A percentile compares a stretch with the other conserved stretches of the same genome.
phyloP scores from a whole-genome alignment of 208 protist species.

The Leishmania martiniquensis region DNA sequence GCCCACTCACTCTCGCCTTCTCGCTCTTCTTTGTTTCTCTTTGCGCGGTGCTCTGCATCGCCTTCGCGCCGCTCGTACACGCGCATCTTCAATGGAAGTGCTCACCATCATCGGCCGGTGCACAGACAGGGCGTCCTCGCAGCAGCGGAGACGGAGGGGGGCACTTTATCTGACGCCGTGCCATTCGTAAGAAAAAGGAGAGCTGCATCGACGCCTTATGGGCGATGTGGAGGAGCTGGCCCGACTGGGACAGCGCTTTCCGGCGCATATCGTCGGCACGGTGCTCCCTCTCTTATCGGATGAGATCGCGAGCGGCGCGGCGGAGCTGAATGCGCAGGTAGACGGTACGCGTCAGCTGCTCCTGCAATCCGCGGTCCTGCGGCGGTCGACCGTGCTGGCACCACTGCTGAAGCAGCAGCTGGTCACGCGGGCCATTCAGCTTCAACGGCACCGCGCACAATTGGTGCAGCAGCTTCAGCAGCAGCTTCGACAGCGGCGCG shows the following conservation, averaged over 20 bases:
- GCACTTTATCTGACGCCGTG: not conserved
- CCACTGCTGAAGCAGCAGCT: conserved; percentile 34
- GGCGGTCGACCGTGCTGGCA: conserved; percentile 23
- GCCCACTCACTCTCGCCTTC: not conserved
- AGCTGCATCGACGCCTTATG: not conserved
- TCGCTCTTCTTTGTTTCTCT: not conserved
- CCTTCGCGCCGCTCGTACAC: not conserved
- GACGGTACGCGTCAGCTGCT: conserved; percentile 32
- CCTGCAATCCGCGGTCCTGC: conserved; percentile 24
- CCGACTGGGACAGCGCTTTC: conserved; percentile 8
- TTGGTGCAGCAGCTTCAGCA: conserved; percentile 44
- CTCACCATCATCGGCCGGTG: not conserved
- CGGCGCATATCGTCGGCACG: conserved; percentile 9
- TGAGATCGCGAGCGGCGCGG: conserved; percentile 15
- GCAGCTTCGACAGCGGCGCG: conserved; percentile 17
- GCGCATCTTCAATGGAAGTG: not conserved
- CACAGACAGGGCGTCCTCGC: not conserved
- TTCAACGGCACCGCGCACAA: conserved; percentile 42
- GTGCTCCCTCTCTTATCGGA: conserved; percentile 25
- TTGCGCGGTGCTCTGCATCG: too few species aligned
- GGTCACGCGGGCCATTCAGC: conserved; percentile 22
- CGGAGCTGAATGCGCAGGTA: conserved; percentile 24
- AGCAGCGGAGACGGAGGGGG: not conserved
- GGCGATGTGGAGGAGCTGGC: conserved; percentile 19
- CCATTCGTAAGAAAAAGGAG: not conserved